Base-by-base conservation (phyloP, 2,329 filamentous ascomycete species). In the Fusarium illudens region DNA sequence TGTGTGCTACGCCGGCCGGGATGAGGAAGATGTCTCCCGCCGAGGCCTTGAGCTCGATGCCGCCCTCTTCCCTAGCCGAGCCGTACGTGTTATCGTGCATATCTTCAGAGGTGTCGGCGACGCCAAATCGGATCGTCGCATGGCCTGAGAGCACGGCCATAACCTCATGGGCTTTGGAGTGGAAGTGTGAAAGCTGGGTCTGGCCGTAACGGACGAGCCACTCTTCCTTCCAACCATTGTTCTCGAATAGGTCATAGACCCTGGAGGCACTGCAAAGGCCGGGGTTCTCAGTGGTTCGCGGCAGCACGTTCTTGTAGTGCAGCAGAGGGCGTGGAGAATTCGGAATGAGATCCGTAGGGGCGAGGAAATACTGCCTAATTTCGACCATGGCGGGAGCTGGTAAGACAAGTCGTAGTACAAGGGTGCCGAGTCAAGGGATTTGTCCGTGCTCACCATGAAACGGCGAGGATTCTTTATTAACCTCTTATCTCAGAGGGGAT, bases 21-120 rank as follows among this genome's bases (percentile, higher is more conserved):
- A 89, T 78, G 15, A 89, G 76, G 64, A 89, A 89, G 0, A 88
- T 85, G 68, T 89, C 87, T 3, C 87, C 87, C 0, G 81, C 76
- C 1, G 77, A 64, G 0, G 84, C 87, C 3, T 80, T 61, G 1
- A 89, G 53, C 49, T 84, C 79, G 0, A 89, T 58, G 0, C 84
- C 86, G 0, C 83, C 84, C 0, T 78, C 71, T 62, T 88, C 85
- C 25, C 75, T 76, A 0, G 65, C 76, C 0, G 65, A 53, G 13
- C 80, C 82, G 53, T 80, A 73, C 0, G 81, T 83, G 48, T 76
- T 81, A 5, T 75, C 75, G 3, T 82, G 76, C 0, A 79, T 62
- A 32, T 83, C 79, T 0, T 76, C 67, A 2, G 69, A 73, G 0
- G 81, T 81, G 60, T 88, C 85, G 0, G 82, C 85, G 4, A 83